These are phyloP conservation scores for Leptoxyphium fumago DNA, from an alignment of 2,329 filamentous ascomycete species.

Conservation along the genomic window DNA sequence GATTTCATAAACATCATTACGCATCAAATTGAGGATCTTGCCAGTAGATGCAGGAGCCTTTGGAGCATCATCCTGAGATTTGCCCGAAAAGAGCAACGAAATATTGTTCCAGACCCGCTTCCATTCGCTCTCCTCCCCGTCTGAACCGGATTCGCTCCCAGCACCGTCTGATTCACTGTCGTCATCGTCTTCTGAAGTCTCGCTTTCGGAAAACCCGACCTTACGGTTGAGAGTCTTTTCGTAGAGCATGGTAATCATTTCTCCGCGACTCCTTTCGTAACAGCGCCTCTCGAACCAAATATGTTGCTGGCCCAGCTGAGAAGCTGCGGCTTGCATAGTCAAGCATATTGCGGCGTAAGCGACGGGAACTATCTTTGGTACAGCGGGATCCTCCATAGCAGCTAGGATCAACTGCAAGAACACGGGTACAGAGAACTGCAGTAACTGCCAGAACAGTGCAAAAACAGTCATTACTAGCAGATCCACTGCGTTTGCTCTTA, in stretches of 20 bases:
- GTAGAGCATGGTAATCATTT: slow-evolving; percentile 74
- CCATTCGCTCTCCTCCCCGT: slow-evolving; percentile 3
- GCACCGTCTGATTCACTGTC: slow-evolving; percentile 7
- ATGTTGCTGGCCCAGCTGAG: slow-evolving; percentile 52
- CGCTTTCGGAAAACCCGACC: slow-evolving; percentile 24
- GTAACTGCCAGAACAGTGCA: slow-evolving; percentile 46
- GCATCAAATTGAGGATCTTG: slow-evolving; percentile 79
- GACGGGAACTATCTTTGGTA: slow-evolving; percentile 42
- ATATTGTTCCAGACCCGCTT: neutral
- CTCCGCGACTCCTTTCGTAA: slow-evolving; percentile 72
- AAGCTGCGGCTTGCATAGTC: slow-evolving; percentile 42
- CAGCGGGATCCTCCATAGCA: slow-evolving; percentile 43
- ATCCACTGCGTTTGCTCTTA: slow-evolving; percentile 68
- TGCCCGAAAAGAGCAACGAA: slow-evolving; percentile 8
- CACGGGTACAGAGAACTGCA: slow-evolving; percentile 44
- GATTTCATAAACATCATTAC: slow-evolving; percentile 66
- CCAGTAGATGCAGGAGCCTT: slow-evolving; percentile 63
- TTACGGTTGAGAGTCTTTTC: slow-evolving; percentile 62
- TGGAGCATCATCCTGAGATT: slow-evolving; percentile 15
- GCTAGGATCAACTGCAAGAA: slow-evolving; percentile 57
- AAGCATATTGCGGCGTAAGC: slow-evolving; percentile 52
- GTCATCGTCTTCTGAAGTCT: slow-evolving; percentile 15
- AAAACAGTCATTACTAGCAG: slow-evolving; percentile 52
- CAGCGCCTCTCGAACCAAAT: slow-evolving; percentile 73
- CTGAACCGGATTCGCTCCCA: slow-evolving; percentile 3